phyloP scores from a whole-genome alignment of 139 green algal species.

The Ulvella scutata region DNA sequence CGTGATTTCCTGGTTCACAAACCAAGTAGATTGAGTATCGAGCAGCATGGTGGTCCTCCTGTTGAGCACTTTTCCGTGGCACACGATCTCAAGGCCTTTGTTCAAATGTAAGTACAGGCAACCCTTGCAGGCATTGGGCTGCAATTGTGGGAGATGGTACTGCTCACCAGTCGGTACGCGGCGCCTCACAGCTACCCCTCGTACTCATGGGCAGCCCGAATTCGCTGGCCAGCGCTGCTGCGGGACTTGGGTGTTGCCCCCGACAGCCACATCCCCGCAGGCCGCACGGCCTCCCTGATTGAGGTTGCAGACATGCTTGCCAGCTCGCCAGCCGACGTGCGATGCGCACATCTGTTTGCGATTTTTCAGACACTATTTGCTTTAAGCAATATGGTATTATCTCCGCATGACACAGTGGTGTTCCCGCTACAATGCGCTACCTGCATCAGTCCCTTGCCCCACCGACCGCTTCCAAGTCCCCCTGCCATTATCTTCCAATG shows the following conservation, averaged over 20 bases:
- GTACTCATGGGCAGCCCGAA: neutral
- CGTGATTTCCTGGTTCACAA: too few relatives aligned
- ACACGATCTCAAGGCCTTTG: too few relatives aligned
- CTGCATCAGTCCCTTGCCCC: neutral
- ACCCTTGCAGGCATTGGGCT: neutral
- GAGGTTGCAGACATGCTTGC: neutral
- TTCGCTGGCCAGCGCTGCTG: neutral
- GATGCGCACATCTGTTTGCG: neutral
- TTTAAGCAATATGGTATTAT: too few relatives aligned
- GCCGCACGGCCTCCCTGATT: neutral
- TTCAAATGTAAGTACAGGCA: too few relatives aligned
- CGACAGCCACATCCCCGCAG: neutral
- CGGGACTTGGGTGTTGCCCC: neutral
- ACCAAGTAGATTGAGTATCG: too few relatives aligned
- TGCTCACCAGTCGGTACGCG: neutral
- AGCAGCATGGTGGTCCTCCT: too few relatives aligned
- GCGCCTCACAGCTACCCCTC: neutral
- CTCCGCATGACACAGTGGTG: neutral
- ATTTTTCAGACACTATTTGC: neutral
- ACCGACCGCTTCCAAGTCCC: neutral
- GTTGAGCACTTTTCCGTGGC: too few relatives aligned
- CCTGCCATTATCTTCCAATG: too few relatives aligned
- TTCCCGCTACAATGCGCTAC: neutral
- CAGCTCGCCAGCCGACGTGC: neutral
- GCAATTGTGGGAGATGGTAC: neutral